Evolutionary conservation across 371 early-diverging fungal genomes (phyloP).

Genomic region (Conidiobolus incongruus): DNA sequence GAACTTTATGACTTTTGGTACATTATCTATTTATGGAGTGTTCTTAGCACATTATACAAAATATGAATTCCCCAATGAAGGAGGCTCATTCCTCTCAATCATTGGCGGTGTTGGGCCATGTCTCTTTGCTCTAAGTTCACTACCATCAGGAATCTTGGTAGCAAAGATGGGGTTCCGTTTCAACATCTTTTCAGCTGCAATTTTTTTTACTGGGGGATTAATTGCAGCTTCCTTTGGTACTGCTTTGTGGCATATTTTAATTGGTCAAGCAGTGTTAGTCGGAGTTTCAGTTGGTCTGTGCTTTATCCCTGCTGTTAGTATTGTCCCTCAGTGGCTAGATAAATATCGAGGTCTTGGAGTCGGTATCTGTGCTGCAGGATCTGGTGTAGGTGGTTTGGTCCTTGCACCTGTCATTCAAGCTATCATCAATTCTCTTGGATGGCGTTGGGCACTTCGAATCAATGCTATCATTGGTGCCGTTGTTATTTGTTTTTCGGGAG

Average conservation of each 20-base stretch:
- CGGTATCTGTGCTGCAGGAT: slow-evolving; percentile 35
- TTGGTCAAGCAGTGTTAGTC: slow-evolving; percentile 23
- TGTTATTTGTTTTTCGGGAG: slow-evolving; percentile 5
- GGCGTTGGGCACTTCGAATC: slow-evolving; percentile 34
- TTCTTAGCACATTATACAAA: too few relatives aligned
- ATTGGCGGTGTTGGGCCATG: too few relatives aligned
- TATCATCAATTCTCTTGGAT: slow-evolving; percentile 25
- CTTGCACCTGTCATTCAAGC: slow-evolving; percentile 20
- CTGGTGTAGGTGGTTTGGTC: slow-evolving; percentile 32
- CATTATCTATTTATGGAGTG: too few relatives aligned
- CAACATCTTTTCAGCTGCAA: too few relatives aligned
- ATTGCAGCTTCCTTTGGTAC: slow-evolving; percentile 8
- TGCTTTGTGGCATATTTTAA: slow-evolving; percentile 23
- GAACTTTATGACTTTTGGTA: too few relatives aligned
- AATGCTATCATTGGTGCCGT: slow-evolving; percentile 26
- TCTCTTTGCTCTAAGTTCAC: too few relatives aligned
- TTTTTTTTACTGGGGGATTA: slow-evolving; percentile 16
- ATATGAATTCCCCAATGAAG: too few relatives aligned
- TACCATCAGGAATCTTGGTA: too few relatives aligned
- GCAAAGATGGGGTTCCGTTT: too few relatives aligned
- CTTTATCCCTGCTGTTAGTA: slow-evolving; percentile 19
- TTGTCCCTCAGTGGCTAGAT: slow-evolving; percentile 31
- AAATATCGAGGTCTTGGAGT: slow-evolving; percentile 28
- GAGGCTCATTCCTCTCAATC: too few relatives aligned
- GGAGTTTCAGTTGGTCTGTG: slow-evolving; percentile 23